Evolutionary conservation across 805 yeast genomes (phyloP).

Genomic region (Pichia ethanolica): DNA sequence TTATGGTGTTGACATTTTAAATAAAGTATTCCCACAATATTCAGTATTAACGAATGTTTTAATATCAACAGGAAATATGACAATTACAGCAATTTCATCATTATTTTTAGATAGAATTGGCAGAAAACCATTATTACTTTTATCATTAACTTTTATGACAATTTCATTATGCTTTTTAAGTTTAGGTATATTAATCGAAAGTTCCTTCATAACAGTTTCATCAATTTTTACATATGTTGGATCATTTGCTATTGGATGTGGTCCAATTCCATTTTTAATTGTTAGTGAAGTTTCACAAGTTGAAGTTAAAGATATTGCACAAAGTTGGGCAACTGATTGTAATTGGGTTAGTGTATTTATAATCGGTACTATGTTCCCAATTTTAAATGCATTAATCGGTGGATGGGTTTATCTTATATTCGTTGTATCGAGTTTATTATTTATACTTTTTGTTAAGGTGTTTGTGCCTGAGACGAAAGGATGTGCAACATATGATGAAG

Average conservation of each 20-base stretch:
- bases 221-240: conserved; percentile 71
- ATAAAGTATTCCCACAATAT: conserved; percentile 61
- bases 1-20: conserved; percentile 82
- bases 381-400: conserved; percentile 56
- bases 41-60: conserved; percentile 68
- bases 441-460: conserved; percentile 39
- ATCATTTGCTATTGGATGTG: conserved; percentile 85
- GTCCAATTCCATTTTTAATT: conserved; percentile 90
- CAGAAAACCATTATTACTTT: conserved; percentile 61
- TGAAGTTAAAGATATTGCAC: conserved; percentile 78
- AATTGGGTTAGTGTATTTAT: conserved; percentile 89
- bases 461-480: conserved; percentile 76
- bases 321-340: conserved; percentile 83
- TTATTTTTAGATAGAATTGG: conserved; percentile 70
- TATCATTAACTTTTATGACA: conserved; percentile 65
- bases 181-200: conserved; percentile 47
- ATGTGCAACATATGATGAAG: conserved; percentile 50
- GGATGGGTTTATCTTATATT: conserved; percentile 74
- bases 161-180: conserved; percentile 56
- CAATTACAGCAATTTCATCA: conserved; percentile 69
- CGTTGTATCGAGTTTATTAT: conserved; percentile 46
- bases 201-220: conserved; percentile 44
- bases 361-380: conserved; percentile 77
- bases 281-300: conserved; percentile 84
- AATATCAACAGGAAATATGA: conserved; percentile 67